These are phyloP conservation scores for Linum lewisii DNA, from an alignment of 345 rosid species.

Conservation along the genomic window DNA sequence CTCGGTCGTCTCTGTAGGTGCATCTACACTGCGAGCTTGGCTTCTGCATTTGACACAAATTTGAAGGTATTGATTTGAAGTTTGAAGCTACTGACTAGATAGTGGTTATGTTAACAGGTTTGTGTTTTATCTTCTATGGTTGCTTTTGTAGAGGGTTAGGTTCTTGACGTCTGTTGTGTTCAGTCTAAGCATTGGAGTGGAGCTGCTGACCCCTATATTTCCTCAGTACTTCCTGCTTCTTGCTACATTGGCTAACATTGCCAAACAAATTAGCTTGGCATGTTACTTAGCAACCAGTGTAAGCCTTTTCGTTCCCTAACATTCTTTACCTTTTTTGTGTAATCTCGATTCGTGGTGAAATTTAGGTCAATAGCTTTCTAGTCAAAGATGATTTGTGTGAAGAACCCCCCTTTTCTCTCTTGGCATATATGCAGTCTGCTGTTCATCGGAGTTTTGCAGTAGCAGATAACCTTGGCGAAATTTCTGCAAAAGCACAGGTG, in stretches of 20 bases:
- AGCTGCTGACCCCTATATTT: constrained; percentile 69
- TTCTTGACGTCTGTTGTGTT: constrained; percentile 70
- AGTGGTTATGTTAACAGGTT: neutral
- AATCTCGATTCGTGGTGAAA: neutral
- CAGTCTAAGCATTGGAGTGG: constrained; percentile 87
- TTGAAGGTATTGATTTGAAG: constrained; percentile 44
- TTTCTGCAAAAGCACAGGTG: constrained; percentile 90
- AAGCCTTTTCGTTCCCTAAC: constrained; percentile 28
- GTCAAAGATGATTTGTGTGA: neutral
- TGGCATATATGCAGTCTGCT: constrained; percentile 40
- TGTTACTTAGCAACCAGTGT: constrained; percentile 82
- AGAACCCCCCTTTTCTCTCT: neutral
- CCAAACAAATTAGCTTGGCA: constrained; percentile 85
- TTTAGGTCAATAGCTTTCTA: neutral
- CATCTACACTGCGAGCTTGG: constrained; percentile 79
- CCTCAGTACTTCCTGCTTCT: constrained; percentile 74
- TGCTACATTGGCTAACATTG: constrained; percentile 76
- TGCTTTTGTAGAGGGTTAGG: constrained; percentile 61
- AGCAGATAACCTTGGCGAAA: constrained; percentile 89
- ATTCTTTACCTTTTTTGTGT: neutral
- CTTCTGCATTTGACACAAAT: constrained; percentile 85
- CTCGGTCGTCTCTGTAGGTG: constrained; percentile 83
- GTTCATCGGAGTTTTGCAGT: constrained; percentile 89
- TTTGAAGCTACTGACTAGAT: constrained; percentile 9
- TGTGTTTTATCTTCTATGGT: constrained; percentile 4